Percentiles rank a stretch among this genome's conserved stretches.
phyloP scores from a whole-genome alignment of 2,329 filamentous ascomycete species.

The Trichoderma lentiforme region DNA sequence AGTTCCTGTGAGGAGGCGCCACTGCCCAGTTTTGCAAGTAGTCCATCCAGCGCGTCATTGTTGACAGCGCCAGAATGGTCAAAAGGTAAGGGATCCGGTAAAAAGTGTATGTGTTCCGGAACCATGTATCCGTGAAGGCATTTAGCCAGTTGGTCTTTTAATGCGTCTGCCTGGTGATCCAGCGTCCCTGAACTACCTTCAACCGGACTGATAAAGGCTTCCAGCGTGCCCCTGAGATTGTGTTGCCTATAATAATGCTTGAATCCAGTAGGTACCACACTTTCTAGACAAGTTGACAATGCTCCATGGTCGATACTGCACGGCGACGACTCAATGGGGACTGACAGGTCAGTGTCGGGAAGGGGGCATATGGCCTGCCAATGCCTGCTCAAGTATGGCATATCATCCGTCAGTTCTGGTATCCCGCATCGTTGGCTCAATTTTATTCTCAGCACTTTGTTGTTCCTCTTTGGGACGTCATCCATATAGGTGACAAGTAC shows the following conservation, averaged over 20 bases:
- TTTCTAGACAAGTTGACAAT: constrained; percentile 27
- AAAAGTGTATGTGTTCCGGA: constrained; percentile 35
- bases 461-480: constrained; percentile 52
- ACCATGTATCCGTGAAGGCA: constrained; percentile 36
- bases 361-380: constrained; percentile 49
- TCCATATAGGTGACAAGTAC: constrained; percentile 53
- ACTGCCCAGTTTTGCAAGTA: constrained; percentile 28
- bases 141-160: constrained; percentile 21
- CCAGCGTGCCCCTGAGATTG: constrained; percentile 11
- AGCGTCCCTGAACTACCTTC: neutral
- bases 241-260: constrained; percentile 21
- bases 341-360: constrained; percentile 44
- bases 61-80: constrained; percentile 33
- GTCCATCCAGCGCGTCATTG: constrained; percentile 33
- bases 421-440: constrained; percentile 47
- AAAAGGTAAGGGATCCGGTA: constrained; percentile 35
- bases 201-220: constrained; percentile 26
- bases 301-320: constrained; percentile 34
- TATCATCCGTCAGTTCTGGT: constrained; percentile 43
- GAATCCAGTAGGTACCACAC: constrained; percentile 20
- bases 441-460: constrained; percentile 55
- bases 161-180: constrained; percentile 9
- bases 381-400: constrained; percentile 43
- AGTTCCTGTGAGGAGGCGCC: constrained; percentile 26
- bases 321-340: constrained; percentile 35